Evolutionary conservation across 768 basidiomycete species (phyloP).

Genomic region (Tulasnella sp.): DNA sequence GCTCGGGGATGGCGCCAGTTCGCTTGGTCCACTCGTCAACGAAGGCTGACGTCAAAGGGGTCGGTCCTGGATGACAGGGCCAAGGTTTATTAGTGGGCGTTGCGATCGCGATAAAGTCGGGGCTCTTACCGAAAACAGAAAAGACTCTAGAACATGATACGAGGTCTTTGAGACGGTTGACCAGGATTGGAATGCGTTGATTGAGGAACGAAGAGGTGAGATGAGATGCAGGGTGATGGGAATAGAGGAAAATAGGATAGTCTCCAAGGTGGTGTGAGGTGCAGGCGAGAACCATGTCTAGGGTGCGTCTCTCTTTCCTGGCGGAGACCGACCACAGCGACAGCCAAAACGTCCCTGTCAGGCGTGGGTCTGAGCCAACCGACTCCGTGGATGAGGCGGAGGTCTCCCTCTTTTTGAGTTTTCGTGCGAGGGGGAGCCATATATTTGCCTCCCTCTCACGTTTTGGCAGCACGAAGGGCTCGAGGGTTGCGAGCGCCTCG

Average conservation of each 20-base stretch:
- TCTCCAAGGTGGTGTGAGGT: conserved; percentile 52
- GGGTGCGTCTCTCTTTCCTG: conserved; percentile 17
- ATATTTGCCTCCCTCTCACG: conserved; percentile 48
- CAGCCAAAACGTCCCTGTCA: conserved; percentile 12
- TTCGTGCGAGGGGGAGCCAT: conserved; percentile 50
- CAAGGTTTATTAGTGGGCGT: conserved; percentile 10
- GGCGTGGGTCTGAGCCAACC: background rate
- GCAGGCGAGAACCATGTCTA: conserved; percentile 49
- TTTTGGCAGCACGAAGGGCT: conserved; percentile 36
- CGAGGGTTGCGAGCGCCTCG: conserved; percentile 42
- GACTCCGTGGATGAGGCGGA: conserved; percentile 10
- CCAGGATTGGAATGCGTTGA: conserved; percentile 45
- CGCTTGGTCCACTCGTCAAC: conserved; percentile 46
- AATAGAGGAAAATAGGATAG: conserved; percentile 65
- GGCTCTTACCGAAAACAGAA: conserved; percentile 51
- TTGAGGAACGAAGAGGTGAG: conserved; percentile 41
- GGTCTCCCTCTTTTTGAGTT: conserved; percentile 38
- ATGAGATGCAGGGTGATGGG: conserved; percentile 35
- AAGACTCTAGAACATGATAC: conserved; percentile 41
- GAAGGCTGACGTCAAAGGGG: conserved; percentile 47
- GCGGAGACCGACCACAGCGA: conserved; percentile 12
- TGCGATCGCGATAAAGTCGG: background rate
- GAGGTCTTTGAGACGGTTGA: conserved; percentile 38
- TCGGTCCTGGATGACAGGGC: conserved; percentile 36
- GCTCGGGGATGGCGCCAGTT: conserved; percentile 42